A percentile compares a stretch with the other conserved stretches of the same genome.
Conservation (phyloP, 148 eudicot species). For the Nyssa sinensis region DNA sequence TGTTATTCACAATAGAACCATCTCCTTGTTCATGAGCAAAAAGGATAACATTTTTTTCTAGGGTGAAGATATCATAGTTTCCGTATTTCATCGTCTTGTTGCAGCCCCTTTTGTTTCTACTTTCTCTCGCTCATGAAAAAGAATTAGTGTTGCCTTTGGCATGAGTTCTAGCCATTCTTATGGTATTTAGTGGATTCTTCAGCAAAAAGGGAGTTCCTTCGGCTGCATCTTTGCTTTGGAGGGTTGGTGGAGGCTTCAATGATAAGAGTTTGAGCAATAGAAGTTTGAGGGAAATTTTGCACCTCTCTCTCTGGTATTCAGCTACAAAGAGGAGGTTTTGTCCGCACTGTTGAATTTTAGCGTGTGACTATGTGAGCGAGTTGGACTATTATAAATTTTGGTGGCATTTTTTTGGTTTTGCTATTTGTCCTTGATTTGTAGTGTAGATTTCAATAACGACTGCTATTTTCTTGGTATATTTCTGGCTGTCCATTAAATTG, state of each 20-base stretch:
- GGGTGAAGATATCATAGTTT: too few species aligned
- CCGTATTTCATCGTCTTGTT: not conserved
- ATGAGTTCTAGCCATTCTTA: not conserved
- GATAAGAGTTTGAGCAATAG: not conserved
- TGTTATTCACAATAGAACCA: too few species aligned
- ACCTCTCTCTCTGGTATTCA: not conserved
- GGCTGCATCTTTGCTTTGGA: not conserved
- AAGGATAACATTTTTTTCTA: too few species aligned
- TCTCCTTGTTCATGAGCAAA: too few species aligned
- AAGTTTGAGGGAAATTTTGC: not conserved
- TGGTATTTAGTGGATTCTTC: not conserved
- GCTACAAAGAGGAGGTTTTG: too few species aligned
- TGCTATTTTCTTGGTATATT: not conserved
- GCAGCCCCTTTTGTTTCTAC: not conserved
- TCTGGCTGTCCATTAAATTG: not conserved
- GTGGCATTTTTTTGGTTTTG: not conserved
- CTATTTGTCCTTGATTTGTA: not conserved
- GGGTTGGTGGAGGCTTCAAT: not conserved
- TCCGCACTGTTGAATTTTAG: not conserved
- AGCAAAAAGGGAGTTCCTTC: not conserved
- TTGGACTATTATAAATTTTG: not conserved
- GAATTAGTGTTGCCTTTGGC: not conserved
- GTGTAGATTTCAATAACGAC: not conserved
- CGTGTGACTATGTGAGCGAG: not conserved
- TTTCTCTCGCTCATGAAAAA: not conserved